A percentile compares a stretch with the other conserved stretches of the same genome.
These are phyloP conservation scores for Hortiboletus flavorubellus DNA, from an alignment of 768 basidiomycete species.

Conservation along the genomic window DNA sequence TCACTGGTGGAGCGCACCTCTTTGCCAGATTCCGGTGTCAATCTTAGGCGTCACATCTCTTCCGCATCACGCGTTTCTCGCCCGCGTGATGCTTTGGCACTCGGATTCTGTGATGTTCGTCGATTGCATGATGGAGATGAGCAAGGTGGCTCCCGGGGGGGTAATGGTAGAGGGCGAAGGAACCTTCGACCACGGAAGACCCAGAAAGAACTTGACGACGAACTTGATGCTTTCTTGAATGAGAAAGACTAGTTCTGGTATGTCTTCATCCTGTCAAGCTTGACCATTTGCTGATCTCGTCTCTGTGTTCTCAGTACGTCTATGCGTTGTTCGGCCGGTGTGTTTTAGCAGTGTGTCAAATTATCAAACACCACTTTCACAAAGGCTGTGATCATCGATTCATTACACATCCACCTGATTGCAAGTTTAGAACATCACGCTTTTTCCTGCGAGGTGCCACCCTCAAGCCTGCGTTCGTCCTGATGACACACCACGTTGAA, in stretches of 20 bases:
- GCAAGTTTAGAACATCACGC: neutral
- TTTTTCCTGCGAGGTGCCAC: neutral
- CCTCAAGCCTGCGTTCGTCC: neutral
- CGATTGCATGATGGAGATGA: slow-evolving; percentile 22
- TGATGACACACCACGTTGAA: neutral
- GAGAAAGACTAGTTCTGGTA: slow-evolving; percentile 38
- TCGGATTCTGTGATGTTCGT: slow-evolving; percentile 17
- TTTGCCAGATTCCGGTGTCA: slow-evolving; percentile 37
- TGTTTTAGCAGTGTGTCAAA: slow-evolving; percentile 3
- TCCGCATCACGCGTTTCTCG: slow-evolving; percentile 30
- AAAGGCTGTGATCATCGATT: neutral
- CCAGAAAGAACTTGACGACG: slow-evolving; percentile 77
- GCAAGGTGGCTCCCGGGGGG: slow-evolving; percentile 25
- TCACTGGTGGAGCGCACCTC: slow-evolving; percentile 59
- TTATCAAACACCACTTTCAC: slow-evolving; percentile 14
- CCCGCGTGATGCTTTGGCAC: slow-evolving; percentile 4
- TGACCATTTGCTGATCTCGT: slow-evolving; percentile 2
- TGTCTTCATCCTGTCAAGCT: neutral
- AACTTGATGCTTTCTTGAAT: slow-evolving; percentile 75
- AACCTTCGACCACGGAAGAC: slow-evolving; percentile 49
- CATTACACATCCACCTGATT: neutral
- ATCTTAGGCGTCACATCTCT: slow-evolving; percentile 45
- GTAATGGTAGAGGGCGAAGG: slow-evolving; percentile 37
- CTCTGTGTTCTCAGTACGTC: neutral
- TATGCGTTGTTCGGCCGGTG: neutral